Evolutionary conservation across 1,139 yeast species (phyloP), one percentile per base, ranked within the genome.

Genomic region (Saccharomyces hybrid): DNA sequence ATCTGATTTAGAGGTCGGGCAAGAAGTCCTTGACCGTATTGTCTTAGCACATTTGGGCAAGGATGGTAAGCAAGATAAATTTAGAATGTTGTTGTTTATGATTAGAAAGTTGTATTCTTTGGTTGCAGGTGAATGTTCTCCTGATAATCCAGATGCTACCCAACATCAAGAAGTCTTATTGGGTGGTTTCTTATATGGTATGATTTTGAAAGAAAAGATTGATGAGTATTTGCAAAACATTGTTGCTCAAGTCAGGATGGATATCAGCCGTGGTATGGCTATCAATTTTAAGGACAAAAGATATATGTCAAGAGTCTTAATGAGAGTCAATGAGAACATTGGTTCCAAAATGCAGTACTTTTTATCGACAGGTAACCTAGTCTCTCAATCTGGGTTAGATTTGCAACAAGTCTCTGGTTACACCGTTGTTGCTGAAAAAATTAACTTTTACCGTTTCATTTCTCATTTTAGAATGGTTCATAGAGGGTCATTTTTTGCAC

Each of bases 391-490:
- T 19, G 99, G 99, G 68, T 80, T 93, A 58, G 99, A 93, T 79
- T 81, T 93, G 72, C 99, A 93, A 74, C 99, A 93, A 77, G 96
- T 91, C 52, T 86, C 96, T 54, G 99, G 99, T 68, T 93, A 89
- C 71, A 93, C 99, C 1, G 99, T 93, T 63, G 98, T 95, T 58
- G 99, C 99, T 2, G 99, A 93, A 75, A 93, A 95, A 73, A 93
- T 93, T 72, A 93, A 93, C 73, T 93, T 90, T 78, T 88, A 95
- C 73, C 87, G 99, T 71, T 93, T 93, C 75, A 85, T 93, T 62
- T 83, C 98, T 21, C 99, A 93, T 78, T 93, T 93, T 80, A 79
- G 99, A 75, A 93, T 93, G 99, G 99, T 93, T 52, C 99, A 93
- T 74, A 86, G 99, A 82, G 99, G 99, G 73, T 89, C 98, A 62